Evolutionary conservation across 495 filamentous ascomycete species (phyloP).

Genomic region (Neohortaea acidophila): DNA sequence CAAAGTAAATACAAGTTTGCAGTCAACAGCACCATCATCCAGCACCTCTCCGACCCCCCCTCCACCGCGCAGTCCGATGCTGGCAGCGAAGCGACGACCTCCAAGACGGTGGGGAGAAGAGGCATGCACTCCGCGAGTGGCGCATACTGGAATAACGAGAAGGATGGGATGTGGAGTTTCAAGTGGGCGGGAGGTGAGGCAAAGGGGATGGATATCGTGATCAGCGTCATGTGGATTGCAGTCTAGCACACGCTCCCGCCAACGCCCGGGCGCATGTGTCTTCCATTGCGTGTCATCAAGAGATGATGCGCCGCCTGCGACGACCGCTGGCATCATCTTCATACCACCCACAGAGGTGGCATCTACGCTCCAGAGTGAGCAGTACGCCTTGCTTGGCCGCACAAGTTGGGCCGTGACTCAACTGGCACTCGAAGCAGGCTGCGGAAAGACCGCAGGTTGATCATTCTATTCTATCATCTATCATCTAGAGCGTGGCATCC

Average conservation of each 20-base stretch:
- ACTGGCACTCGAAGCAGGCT: no score
- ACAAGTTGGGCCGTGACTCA: no score
- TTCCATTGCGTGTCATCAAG: no score
- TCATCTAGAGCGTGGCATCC: constrained; percentile 3
- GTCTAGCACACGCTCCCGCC: no score
- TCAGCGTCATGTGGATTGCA: constrained; percentile 77
- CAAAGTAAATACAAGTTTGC: constrained; percentile 60
- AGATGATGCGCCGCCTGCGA: no score
- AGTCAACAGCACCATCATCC: constrained; percentile 95
- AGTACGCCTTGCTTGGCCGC: no score
- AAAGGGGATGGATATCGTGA: constrained; percentile 80
- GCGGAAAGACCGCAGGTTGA: background rate
- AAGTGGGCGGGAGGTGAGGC: constrained; percentile 77
- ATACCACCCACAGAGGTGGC: no score
- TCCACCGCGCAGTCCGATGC: no score
- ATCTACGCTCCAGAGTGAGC: no score
- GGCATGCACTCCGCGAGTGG: constrained; percentile 94
- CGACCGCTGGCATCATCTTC: no score
- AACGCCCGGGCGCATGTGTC: no score
- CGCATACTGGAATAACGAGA: constrained; percentile 95
- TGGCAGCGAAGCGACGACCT: constrained; percentile 4
- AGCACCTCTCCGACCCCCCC: constrained; percentile 46
- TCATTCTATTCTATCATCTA: no score
- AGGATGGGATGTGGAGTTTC: constrained; percentile 94
- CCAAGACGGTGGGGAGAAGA: constrained; percentile 52